Evolutionary conservation across 805 yeast genomes (phyloP).

Genomic region (Candida parachauliodes): DNA sequence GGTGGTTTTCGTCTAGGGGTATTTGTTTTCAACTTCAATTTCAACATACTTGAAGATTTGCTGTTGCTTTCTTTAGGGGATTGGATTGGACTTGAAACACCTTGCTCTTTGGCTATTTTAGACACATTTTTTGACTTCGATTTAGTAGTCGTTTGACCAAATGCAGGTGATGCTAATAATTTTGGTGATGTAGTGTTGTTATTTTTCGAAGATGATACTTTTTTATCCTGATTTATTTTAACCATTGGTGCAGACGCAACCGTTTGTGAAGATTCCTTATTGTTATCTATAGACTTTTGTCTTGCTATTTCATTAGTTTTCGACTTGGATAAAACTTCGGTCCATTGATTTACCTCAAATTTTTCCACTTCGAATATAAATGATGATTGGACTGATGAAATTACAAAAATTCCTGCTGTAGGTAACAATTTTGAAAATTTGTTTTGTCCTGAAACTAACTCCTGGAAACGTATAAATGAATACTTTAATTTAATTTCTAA

Average conservation of each 20-base stretch:
- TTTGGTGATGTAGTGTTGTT: constrained; percentile 16
- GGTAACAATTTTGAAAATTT: constrained; percentile 28
- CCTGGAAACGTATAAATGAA: constrained; percentile 54
- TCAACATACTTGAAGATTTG: constrained; percentile 6
- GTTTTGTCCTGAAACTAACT: constrained; percentile 43
- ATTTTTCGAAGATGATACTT: not conserved
- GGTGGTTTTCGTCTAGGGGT: constrained; percentile 7
- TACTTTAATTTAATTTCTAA: constrained; percentile 54
- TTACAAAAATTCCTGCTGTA: constrained; percentile 49
- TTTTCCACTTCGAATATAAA: constrained; percentile 56
- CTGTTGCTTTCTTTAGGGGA: constrained; percentile 1
- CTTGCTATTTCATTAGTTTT: constrained; percentile 48
- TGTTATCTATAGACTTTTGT: constrained; percentile 16
- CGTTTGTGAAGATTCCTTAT: constrained; percentile 5
- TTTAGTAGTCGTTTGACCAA: constrained; percentile 6
- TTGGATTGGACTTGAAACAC: not conserved
- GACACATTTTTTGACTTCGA: constrained; percentile 3
- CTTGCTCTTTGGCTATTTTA: not conserved
- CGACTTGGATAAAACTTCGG: constrained; percentile 48
- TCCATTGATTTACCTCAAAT: constrained; percentile 54
- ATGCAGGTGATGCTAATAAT: constrained; percentile 21
- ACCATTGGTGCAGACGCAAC: not conserved
- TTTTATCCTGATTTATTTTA: not conserved
- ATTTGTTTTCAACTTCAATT: constrained; percentile 1
- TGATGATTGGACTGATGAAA: constrained; percentile 52